Percentiles rank a stretch among this genome's conserved stretches.
These are phyloP conservation scores for Arthroderma sp. DNA, from an alignment of 2,329 filamentous ascomycete species.

Conservation along the genomic window DNA sequence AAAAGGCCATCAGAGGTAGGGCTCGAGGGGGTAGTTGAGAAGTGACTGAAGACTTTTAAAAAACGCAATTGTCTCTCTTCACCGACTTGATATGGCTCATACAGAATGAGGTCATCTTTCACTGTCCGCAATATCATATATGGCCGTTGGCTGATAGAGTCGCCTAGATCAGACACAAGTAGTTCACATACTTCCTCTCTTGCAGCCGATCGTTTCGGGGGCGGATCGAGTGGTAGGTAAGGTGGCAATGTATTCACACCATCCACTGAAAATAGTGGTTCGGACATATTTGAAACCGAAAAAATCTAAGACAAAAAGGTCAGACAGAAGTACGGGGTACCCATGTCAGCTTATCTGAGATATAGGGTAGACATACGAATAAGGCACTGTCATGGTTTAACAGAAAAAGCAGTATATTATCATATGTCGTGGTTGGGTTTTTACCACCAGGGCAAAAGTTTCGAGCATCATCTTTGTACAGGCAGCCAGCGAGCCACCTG, in stretches of 20 bases:
- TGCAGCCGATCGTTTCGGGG: conserved; percentile 54
- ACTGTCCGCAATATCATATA: conserved; percentile 74
- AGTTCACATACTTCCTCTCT: conserved; percentile 68
- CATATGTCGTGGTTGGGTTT: conserved; percentile 14
- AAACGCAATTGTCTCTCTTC: conserved; percentile 46
- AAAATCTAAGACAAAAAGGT: conserved; percentile 61
- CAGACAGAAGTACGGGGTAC: background rate
- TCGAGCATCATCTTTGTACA: conserved; percentile 58
- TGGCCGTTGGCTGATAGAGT: conserved; percentile 54
- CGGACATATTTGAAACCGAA: conserved; percentile 64
- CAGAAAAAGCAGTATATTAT: conserved; percentile 59
- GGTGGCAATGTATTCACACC: conserved; percentile 67
- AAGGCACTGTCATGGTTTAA: conserved; percentile 62
- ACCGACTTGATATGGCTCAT: conserved; percentile 56
- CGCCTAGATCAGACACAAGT: conserved; percentile 72
- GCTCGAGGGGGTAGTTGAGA: conserved; percentile 47
- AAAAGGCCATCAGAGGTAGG: conserved; percentile 45
- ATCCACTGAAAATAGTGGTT: conserved; percentile 60
- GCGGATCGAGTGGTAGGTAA: conserved; percentile 57
- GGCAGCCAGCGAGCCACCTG: conserved; percentile 70
- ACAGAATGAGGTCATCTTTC: conserved; percentile 73
- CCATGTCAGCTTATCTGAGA: background rate
- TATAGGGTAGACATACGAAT: conserved; percentile 38
- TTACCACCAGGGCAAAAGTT: conserved; percentile 35
- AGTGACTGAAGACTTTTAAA: conserved; percentile 57